A percentile compares a stretch with the other conserved stretches of the same genome.
phyloP scores from a whole-genome alignment of 306 rosid genomes.

The Vigna hirtella region DNA sequence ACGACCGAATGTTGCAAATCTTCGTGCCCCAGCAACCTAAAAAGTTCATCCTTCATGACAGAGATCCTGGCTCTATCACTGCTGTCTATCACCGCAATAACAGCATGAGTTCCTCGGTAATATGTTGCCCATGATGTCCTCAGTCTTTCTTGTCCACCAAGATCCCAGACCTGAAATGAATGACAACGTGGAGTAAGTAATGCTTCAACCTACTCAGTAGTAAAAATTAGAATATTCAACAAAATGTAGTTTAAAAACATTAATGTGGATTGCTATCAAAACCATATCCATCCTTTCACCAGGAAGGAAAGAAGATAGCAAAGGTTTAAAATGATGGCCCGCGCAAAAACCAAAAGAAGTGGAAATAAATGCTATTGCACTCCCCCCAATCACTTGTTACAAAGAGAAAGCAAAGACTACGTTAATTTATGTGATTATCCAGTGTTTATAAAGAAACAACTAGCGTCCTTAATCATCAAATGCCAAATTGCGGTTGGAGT shows the following conservation, averaged over 20 bases:
- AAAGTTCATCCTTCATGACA: slow-evolving; percentile 94
- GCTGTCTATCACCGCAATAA: slow-evolving; percentile 92
- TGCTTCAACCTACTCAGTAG: slow-evolving; percentile 9
- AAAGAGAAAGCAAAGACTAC: slow-evolving; percentile 15
- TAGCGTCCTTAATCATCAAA: not conserved
- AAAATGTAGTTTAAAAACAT: slow-evolving; percentile 12
- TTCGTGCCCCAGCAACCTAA: slow-evolving; percentile 91
- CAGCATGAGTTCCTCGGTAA: slow-evolving; percentile 93
- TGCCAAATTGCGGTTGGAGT: slow-evolving; percentile 4
- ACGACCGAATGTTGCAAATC: slow-evolving; percentile 86
- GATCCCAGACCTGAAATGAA: slow-evolving; percentile 91
- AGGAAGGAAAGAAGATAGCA: not conserved
- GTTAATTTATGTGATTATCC: slow-evolving; percentile 2
- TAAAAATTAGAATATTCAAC: slow-evolving; percentile 12
- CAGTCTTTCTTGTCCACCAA: slow-evolving; percentile 96
- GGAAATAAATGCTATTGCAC: not conserved
- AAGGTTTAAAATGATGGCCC: not conserved
- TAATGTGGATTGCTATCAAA: not conserved
- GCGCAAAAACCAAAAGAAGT: not conserved
- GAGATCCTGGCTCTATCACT: slow-evolving; percentile 92
- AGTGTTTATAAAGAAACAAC: not conserved
- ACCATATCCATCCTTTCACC: slow-evolving; percentile 2
- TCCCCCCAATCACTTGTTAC: slow-evolving; percentile 3
- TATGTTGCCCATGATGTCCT: slow-evolving; percentile 99
- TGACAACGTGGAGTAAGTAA: slow-evolving; percentile 19